Conservation (phyloP, 2,329 filamentous ascomycete genomes). For the Colletotrichum sp. region DNA sequence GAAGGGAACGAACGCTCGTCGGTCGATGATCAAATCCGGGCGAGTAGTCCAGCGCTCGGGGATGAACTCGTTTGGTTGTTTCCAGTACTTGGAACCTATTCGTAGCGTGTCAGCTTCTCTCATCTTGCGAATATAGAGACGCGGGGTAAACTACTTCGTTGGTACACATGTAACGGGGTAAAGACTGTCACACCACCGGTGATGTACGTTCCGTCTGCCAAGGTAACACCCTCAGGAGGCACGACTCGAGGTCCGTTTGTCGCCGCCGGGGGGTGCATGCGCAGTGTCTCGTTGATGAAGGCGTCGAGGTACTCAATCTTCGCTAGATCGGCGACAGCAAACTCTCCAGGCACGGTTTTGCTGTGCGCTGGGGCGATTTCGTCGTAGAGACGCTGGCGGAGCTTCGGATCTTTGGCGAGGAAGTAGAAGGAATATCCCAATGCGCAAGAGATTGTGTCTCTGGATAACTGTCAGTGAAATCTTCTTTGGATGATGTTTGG, state of each 20-base stretch:
- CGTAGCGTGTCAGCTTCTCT: neutral
- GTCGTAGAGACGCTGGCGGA: slow-evolving; percentile 2
- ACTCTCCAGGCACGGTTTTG: slow-evolving; percentile 22
- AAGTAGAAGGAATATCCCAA: slow-evolving; percentile 21
- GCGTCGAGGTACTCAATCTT: slow-evolving; percentile 26
- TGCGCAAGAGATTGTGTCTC: slow-evolving; percentile 23
- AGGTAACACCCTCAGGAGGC: slow-evolving; percentile 26
- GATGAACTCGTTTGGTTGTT: slow-evolving; percentile 20
- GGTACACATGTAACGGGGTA: slow-evolving; percentile 10
- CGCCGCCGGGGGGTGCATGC: slow-evolving; percentile 30
- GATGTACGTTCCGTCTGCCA: slow-evolving; percentile 28
- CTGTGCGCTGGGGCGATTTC: slow-evolving; percentile 20
- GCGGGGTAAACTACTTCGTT: neutral
- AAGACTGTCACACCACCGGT: slow-evolving; percentile 23
- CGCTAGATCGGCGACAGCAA: slow-evolving; percentile 22
- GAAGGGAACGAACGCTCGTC: slow-evolving; percentile 16
- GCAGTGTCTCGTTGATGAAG: slow-evolving; percentile 33
- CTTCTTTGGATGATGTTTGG: rapidly evolving
- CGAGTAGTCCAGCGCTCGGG: slow-evolving; percentile 28
- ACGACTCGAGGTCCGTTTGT: slow-evolving; percentile 29
- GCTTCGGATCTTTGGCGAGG: slow-evolving; percentile 8
- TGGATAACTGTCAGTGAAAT: neutral
- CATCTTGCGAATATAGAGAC: neutral
- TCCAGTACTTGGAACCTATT: slow-evolving; percentile 10
- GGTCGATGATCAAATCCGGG: slow-evolving; percentile 24